Evolutionary conservation across 257 asterid genomes (phyloP), one percentile per base, ranked within the genome.

Genomic region (Plectranthus barbatus): DNA sequence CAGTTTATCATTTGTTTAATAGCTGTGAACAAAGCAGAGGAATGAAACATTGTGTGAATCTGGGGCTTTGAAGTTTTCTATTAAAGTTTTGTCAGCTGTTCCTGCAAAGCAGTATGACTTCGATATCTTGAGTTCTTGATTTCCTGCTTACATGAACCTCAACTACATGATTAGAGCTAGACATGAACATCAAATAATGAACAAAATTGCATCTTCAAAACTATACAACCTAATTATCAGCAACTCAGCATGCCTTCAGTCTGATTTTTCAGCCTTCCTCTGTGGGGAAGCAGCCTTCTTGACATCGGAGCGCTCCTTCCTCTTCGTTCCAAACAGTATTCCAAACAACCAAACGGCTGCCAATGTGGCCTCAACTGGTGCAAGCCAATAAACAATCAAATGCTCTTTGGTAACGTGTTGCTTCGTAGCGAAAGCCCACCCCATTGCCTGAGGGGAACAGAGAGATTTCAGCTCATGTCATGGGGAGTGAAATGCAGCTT

Each of bases 351-450:
- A 82, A 44, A 79, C 95, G 8, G 98, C 96, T 4, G 81, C 74
- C 72, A 91, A 21, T 63, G 98, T 85, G 14, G 88, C 98, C 74
- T 76, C 85, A 0, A 88, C 83, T 2, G 98, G 98, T 1, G 98
- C 96, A 74, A 91, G 94, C 94, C 96, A 86, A 68, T 88, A 91
- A 55, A 88, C 98, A 14, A 85, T 69, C 50, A 88, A 60, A 70
- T 91, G 95, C 83, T 86, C 95, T 75, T 83, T 86, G 51, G 86
- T 83, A 60, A 82, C 67, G 45, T 88, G 93, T 60, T 91, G 82
- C 40, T 93, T 91, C 44, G 78, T 79, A 31, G 95, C 94, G 72
- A 83, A 91, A 24, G 98, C 96, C 98, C 98, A 91, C 6, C 98
- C 96, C 87, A 91, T 84, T n/a, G 80, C 97, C 97, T 90, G 52